Percentiles rank a stretch among this genome's conserved stretches.
These are phyloP conservation scores for Centaurea solstitialis DNA, from an alignment of 129 eudicot genomes.

Conservation along the genomic window DNA sequence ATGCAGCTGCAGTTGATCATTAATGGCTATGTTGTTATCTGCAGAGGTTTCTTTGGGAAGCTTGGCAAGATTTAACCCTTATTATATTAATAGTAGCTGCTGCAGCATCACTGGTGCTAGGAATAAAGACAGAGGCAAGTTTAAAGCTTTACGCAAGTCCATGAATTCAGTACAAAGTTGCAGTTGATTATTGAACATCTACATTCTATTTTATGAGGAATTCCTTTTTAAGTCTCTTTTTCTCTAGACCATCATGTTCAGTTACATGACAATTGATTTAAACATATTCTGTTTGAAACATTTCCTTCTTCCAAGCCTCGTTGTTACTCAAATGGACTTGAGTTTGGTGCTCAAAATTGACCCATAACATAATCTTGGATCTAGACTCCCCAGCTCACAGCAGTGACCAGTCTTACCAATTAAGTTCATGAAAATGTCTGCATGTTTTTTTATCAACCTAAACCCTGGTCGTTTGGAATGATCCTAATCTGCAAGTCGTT, in stretches of 20 bases:
- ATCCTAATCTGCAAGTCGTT: no score
- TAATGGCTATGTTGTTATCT: slow-evolving; percentile 5
- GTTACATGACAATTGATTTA: no score
- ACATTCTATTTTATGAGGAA: background rate
- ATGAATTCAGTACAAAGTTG: background rate
- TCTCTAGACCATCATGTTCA: background rate
- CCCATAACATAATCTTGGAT: no score
- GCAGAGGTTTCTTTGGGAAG: slow-evolving; percentile 86
- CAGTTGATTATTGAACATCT: background rate
- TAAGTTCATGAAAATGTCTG: no score
- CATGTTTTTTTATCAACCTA: background rate
- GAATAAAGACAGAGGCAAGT: slow-evolving; percentile 84
- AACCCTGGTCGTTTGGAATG: background rate
- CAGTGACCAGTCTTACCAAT: no score
- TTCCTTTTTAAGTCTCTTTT: slow-evolving; percentile 6
- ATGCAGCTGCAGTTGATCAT: background rate
- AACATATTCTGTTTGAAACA: no score
- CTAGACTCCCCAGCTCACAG: no score
- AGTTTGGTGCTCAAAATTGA: no score
- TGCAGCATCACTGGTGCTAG: slow-evolving; percentile 71
- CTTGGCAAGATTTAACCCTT: slow-evolving; percentile 91
- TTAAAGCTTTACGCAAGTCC: background rate
- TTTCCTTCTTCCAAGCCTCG: no score
- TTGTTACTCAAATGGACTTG: no score
- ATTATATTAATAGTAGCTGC: slow-evolving; percentile 86